A percentile compares a stretch with the other conserved stretches of the same genome.
phyloP scores from a whole-genome alignment of 441 rosid species.

The Populus hybrid region DNA sequence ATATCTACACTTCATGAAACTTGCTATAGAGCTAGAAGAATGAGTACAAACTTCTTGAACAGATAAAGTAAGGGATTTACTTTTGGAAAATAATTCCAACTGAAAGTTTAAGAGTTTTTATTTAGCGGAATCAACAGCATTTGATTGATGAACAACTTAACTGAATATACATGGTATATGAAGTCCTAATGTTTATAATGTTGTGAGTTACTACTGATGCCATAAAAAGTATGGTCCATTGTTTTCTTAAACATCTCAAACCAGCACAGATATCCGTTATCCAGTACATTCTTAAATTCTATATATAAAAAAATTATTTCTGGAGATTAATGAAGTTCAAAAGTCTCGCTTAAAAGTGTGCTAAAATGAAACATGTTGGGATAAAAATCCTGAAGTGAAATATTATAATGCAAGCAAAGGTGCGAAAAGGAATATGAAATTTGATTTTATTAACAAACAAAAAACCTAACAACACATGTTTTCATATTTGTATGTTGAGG shows the following conservation, averaged over 20 bases:
- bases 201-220: neutral
- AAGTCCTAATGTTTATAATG: neutral
- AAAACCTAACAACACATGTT: neutral
- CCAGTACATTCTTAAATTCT: neutral
- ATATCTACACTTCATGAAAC: constrained; percentile 8
- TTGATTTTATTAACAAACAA: neutral
- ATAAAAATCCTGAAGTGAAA: neutral
- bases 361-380: neutral
- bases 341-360: neutral
- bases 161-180: neutral
- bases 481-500: neutral
- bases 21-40: neutral
- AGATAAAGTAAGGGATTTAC: neutral
- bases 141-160: neutral
- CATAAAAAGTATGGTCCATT: neutral
- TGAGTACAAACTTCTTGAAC: neutral
- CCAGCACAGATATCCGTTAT: neutral
- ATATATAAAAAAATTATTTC: neutral
- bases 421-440: neutral
- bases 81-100: neutral
- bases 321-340: neutral
- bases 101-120: neutral
- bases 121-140: constrained; percentile 13
- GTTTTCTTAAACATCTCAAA: neutral
- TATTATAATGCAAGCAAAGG: neutral